Percentiles rank a stretch among this genome's conserved stretches.
These are phyloP conservation scores for Closterium sp. DNA, from an alignment of 139 green algal genomes.

Conservation along the genomic window DNA sequence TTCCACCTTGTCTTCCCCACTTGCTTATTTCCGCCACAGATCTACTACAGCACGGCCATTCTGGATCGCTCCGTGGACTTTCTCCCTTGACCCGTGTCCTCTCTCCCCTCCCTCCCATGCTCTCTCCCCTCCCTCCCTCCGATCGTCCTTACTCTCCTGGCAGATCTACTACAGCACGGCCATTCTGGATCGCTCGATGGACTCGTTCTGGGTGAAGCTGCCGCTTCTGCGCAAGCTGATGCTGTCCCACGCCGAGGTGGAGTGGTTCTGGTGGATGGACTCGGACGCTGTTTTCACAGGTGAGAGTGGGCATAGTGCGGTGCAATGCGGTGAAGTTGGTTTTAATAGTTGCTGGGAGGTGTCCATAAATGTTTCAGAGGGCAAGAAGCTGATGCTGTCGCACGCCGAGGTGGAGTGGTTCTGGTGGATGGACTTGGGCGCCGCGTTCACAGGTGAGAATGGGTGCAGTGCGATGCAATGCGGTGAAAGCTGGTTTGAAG, in stretches of 20 bases:
- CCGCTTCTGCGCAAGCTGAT: conserved; percentile 31
- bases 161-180: conserved; percentile 43
- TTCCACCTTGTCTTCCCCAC: neutral
- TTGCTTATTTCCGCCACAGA: neutral
- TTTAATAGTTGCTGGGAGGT: no score
- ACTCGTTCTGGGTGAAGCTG: conserved; percentile 31
- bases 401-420: conserved; percentile 47
- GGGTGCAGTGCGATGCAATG: neutral
- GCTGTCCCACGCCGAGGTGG: conserved; percentile 2
- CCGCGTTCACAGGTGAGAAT: conserved; percentile 20
- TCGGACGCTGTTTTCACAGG: conserved; percentile 35
- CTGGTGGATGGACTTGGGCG: conserved; percentile 45
- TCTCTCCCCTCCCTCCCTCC: neutral
- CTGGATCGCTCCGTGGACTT: conserved; percentile 10
- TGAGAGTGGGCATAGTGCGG: neutral
- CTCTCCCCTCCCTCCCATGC: neutral
- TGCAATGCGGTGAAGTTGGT: no score
- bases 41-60: conserved; percentile 41
- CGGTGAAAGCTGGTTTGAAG: no score
- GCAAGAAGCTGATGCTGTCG: conserved; percentile 1
- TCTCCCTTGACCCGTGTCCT: neutral
- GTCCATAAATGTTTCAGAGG: no score
- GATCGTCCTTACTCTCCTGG: no score
- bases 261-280: conserved; percentile 54
- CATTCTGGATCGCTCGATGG: conserved; percentile 5